Percentiles rank a stretch among this genome's conserved stretches.
These are phyloP conservation scores for Colletotrichum orbiculare DNA, from an alignment of 2,329 filamentous ascomycete species.

Conservation along the genomic window DNA sequence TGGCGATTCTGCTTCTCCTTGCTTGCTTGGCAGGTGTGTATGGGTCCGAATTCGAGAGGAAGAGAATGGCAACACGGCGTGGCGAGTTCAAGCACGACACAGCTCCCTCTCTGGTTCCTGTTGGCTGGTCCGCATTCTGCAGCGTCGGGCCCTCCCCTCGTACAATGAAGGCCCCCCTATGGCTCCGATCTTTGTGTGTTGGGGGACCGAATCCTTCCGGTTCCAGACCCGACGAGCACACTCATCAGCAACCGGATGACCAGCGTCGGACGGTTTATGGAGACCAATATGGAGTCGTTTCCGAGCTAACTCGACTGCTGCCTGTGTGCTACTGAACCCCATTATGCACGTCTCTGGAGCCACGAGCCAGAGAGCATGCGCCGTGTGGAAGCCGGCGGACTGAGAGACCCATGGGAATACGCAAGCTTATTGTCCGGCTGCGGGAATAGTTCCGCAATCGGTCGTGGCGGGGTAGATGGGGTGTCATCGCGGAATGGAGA, in stretches of 20 bases:
- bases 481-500: neutral
- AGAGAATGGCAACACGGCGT: neutral
- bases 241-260: neutral
- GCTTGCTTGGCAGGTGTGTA: neutral
- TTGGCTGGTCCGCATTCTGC: neutral
- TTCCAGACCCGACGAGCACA: conserved; percentile 4
- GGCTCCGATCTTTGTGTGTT: neutral
- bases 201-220: neutral
- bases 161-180: neutral
- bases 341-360: conserved; percentile 3
- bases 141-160: neutral
- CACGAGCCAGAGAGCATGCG: neutral
- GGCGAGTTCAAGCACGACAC: too few species aligned
- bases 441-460: conserved; percentile 30
- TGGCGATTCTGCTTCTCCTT: neutral
- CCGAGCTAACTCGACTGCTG: neutral
- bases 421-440: neutral
- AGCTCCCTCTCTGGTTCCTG: neutral
- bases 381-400: neutral
- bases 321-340: conserved; percentile 3
- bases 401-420: conserved; percentile 5
- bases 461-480: neutral
- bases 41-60: conserved; percentile 1
- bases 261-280: conserved; percentile 17
- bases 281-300: conserved; percentile 12